A percentile compares a stretch with the other conserved stretches of the same genome.
phyloP scores from a whole-genome alignment of 2,329 filamentous ascomycete species.

The Neofusicoccum cordaticola region DNA sequence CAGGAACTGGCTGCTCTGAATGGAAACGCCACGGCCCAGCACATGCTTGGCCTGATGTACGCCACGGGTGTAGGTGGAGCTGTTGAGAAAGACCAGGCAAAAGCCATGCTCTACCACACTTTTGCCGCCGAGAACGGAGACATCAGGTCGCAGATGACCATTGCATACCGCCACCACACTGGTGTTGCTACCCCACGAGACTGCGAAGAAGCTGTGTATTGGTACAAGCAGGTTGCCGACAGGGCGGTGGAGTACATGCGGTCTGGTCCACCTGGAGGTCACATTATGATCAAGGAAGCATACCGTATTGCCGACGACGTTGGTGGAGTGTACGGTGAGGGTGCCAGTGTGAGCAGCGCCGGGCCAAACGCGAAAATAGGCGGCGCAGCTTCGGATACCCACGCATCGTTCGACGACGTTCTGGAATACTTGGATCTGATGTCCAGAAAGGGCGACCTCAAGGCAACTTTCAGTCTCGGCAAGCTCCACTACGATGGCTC shows the following conservation, averaged over 20 bases:
- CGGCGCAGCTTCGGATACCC: conserved; percentile 71
- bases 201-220: conserved; percentile 79
- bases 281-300: conserved; percentile 70
- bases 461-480: conserved; percentile 81
- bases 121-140: conserved; percentile 85
- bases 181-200: conserved; percentile 83
- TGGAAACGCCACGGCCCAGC: conserved; percentile 88
- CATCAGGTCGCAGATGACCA: conserved; percentile 86
- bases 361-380: conserved; percentile 76
- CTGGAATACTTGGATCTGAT: conserved; percentile 91
- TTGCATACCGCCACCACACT: conserved; percentile 79
- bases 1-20: conserved; percentile 69
- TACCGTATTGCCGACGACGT: conserved; percentile 86
- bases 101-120: conserved; percentile 88
- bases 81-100: conserved; percentile 82
- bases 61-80: conserved; percentile 84
- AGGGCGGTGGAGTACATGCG: conserved; percentile 87
- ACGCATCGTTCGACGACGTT: conserved; percentile 87
- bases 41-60: conserved; percentile 95
- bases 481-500: conserved; percentile 87
- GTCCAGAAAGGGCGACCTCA: conserved; percentile 84
- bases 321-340: conserved; percentile 92
- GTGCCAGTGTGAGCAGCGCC: conserved; percentile 84
- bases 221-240: conserved; percentile 91
- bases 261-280: conserved; percentile 85